Base-by-base conservation (phyloP, 1,284 basidiomycete genomes). In the Trametes sp. region DNA sequence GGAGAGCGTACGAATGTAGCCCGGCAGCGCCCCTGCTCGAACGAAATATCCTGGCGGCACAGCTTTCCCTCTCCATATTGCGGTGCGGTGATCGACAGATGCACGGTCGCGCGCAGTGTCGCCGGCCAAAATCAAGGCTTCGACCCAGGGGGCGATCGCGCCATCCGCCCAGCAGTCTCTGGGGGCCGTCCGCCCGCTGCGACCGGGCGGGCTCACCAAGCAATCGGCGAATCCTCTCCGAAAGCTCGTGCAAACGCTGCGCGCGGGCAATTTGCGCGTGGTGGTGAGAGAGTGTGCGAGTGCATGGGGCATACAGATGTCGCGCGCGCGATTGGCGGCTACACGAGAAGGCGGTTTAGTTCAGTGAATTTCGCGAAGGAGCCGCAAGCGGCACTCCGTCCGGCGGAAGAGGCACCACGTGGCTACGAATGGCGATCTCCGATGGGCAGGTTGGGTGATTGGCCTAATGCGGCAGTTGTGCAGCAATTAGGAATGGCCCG, bases 41-140 rank as follows among this genome's bases (percentile, higher is more conserved):
- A 13, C 24, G 29, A 26, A 29, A 35, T 8, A 42, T 38, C 21
- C 54, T 24, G 14, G 42, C 45, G 59, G 60, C 60, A 65, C 65
- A 66, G 65, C 65, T 59, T 63, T 66, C 31, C 38, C 42, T 38
- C 33, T 24, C 41, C 44, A 48, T 48, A 63, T 51, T 58, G 61
- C 65, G 51, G 61, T 66, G 65, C 61, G 52, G 53, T 59, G 61
- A 66, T 63, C 62, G 65, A 66, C 65, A 57, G 50, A 31, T 54
- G 52, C 54, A 35, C 50, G 31, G 54, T 48, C 29, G 58, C 42
- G 58, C 58, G 59, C 59, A 60, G 59, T 60, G 59, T 60, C 52
- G 38, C 38, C 38, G 16, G 59, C 51, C 59, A 60, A 60, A 60
- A 60, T 60, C 59, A 53, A 41, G 23, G 21, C 21, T 33, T 51